Evolutionary conservation across 192 early-diverging fungal genomes (phyloP).

Genomic region (Umbelopsis ramanniana): DNA sequence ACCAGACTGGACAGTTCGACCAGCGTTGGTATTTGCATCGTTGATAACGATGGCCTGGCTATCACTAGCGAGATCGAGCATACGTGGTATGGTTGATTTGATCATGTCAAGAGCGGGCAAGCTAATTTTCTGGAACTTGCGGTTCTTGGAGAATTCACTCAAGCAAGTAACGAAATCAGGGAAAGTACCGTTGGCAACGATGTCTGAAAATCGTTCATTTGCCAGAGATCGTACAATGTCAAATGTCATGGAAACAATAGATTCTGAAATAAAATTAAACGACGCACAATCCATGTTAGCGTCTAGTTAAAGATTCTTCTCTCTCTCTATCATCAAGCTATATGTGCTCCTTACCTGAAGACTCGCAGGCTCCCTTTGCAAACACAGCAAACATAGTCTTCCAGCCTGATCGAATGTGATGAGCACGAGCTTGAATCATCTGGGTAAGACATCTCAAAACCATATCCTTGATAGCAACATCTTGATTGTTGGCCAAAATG

Average conservation of each 20-base stretch:
- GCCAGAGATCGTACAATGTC: conserved; percentile 65
- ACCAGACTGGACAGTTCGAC: conserved; percentile 36
- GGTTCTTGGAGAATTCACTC: conserved; percentile 72
- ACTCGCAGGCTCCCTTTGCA: conserved; percentile 67
- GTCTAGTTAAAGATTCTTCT: too few relatives aligned
- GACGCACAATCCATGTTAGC: not conserved
- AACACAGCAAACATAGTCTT: conserved; percentile 69
- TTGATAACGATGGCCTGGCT: conserved; percentile 31
- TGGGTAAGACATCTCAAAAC: conserved; percentile 78
- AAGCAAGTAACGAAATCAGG: conserved; percentile 60
- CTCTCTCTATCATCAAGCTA: too few relatives aligned
- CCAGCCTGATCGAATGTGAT: conserved; percentile 84
- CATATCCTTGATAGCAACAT: conserved; percentile 78
- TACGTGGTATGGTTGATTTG: conserved; percentile 38
- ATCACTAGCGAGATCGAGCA: conserved; percentile 39
- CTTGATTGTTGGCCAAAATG: conserved; percentile 76
- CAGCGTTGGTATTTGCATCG: conserved; percentile 28
- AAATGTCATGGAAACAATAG: conserved; percentile 79
- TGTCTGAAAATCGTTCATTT: conserved; percentile 65
- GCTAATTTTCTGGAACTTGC: conserved; percentile 65
- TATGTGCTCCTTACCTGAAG: conserved; percentile 30
- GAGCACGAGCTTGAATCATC: conserved; percentile 72
- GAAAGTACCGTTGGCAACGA: conserved; percentile 63
- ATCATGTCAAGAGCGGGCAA: conserved; percentile 48
- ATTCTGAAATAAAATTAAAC: conserved; percentile 49